Evolutionary conservation across 305 asterid species (phyloP).

Genomic region (Andrographis paniculata): DNA sequence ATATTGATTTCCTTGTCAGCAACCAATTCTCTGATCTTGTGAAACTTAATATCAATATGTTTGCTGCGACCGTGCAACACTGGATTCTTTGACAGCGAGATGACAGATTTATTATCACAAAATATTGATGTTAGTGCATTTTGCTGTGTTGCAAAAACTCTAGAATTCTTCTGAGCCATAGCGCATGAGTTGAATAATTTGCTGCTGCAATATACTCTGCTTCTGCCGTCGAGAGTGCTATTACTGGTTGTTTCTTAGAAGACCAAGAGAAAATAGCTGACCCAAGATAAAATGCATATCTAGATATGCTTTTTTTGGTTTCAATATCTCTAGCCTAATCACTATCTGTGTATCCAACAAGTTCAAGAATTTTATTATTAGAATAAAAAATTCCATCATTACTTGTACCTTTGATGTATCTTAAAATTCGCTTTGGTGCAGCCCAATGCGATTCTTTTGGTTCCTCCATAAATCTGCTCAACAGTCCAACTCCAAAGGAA

Average conservation of each 20-base stretch:
- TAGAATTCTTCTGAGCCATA: neutral
- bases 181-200: neutral
- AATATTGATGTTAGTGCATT: neutral
- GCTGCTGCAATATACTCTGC: neutral
- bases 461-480: no score
- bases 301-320: neutral
- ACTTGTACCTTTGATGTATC: conserved; percentile 1
- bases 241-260: neutral
- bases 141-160: neutral
- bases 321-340: neutral
- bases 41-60: neutral
- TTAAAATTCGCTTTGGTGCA: neutral
- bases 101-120: neutral
- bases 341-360: neutral
- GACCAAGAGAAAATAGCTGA: neutral
- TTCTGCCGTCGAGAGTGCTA: neutral
- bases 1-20: neutral
- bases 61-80: neutral
- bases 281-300: neutral
- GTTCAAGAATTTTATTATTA: neutral
- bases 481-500: neutral
- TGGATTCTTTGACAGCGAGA: neutral
- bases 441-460: neutral
- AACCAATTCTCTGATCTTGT: no score
- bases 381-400: neutral